A percentile compares a stretch with the other conserved stretches of the same genome.
Conservation (phyloP, 495 filamentous ascomycete species). For the Paragyromitra xinjiangensis region DNA sequence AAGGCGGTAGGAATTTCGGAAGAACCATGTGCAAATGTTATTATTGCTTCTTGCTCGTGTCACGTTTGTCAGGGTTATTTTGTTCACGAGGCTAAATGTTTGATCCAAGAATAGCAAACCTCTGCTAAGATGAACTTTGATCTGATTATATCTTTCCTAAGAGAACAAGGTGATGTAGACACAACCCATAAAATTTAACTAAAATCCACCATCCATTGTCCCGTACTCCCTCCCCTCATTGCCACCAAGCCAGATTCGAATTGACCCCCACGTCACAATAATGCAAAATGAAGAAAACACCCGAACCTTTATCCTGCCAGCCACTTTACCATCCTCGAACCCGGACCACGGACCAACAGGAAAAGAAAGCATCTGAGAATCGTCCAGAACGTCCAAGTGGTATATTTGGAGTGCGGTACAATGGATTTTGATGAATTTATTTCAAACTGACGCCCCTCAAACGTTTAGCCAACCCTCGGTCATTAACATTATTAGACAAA, state of each 20-base stretch:
- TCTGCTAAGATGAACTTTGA: not conserved
- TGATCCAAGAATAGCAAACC: not conserved
- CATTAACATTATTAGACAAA: conserved; percentile 61
- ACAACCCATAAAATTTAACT: conserved; percentile 34
- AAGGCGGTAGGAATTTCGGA: not conserved
- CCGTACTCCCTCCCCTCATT: conserved; percentile 13
- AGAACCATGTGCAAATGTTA: not conserved
- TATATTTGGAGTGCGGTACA: conserved; percentile 37
- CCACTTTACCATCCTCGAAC: conserved; percentile 23
- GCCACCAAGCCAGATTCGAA: conserved; percentile 20
- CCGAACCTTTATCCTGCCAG: conserved; percentile 18
- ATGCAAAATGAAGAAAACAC: conserved; percentile 29
- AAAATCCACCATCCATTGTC: conserved; percentile 25
- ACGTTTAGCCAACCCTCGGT: conserved; percentile 89
- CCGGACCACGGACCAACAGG: conserved; percentile 30
- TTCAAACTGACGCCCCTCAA: conserved; percentile 97
- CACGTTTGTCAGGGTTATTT: not conserved
- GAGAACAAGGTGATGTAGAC: conserved; percentile 11
- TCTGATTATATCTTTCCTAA: conserved; percentile 15
- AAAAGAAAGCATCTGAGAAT: conserved; percentile 32
- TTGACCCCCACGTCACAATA: conserved; percentile 8
- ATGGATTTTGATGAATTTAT: conserved; percentile 57
- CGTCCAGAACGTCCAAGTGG: conserved; percentile 36
- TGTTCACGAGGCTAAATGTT: not conserved
- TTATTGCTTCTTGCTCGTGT: not conserved